Base-by-base conservation (phyloP, 83 land plant genomes). In the Isoetes engelmannii region DNA sequence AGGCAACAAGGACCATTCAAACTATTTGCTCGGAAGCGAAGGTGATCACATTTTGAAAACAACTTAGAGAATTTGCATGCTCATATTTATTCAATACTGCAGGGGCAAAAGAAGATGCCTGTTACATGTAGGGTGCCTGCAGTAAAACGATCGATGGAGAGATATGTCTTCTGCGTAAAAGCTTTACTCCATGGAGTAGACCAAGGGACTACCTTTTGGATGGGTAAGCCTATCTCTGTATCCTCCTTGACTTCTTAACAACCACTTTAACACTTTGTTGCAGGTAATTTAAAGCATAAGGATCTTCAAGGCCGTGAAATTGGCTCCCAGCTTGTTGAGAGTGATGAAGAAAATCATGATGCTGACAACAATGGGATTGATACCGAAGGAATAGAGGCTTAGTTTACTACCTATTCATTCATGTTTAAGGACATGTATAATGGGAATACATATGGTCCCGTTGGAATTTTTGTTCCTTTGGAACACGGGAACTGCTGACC, bases 11-110 rank as follows among this genome's bases (percentile, higher is more conserved):
- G 74, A 87, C 81, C 5, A 76, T 89, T 17, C 98, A 92, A 57
- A 81, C 87, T n/a, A 75, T 92, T 17, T 92, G 98, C 67, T 85
- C 89, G 50, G 98, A 92, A 63, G 98, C 96, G 44, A 92, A 92
- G 92, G 97, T 89, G 42, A 41, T 49, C 37, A 17, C 53, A n/a
- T 4, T 15, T 12, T 51, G 12, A 1, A 51, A 12, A 12, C 54
- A 51, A 51, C 15, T 51, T 28, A 28, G 37, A 28, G 37, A 28
- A 28, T 28, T 28, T 4, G 64, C 47, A 8, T 63, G 18, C 48
- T 50, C 47, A 47, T 4, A 47, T 17, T 5, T 13, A 7, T 44
- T 47, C 15, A 6, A 61, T 68, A 10, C 5, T 28, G 21, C 69
- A 92, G 93, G 97, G 90, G 19, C 78, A 72, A 47, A 92, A 87